A percentile compares a stretch with the other conserved stretches of the same genome.
These are phyloP conservation scores for Metschnikowia cerradonensis DNA, from an alignment of 805 yeast genomes.

Conservation along the genomic window DNA sequence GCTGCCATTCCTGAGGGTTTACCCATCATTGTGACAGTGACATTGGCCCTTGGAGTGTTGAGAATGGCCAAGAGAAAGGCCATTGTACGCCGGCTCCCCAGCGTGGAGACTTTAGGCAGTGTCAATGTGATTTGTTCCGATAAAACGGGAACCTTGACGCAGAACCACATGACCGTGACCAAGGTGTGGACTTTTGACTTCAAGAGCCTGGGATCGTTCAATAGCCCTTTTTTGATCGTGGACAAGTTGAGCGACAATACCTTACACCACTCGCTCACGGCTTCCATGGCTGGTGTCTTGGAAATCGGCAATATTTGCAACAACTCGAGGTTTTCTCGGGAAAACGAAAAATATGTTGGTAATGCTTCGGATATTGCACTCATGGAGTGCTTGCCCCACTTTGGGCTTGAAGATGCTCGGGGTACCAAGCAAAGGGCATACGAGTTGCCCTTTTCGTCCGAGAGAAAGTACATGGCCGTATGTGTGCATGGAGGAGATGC, in stretches of 20 bases:
- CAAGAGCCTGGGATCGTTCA: conserved; percentile 34
- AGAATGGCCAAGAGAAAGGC: conserved; percentile 96
- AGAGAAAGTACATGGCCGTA: conserved; percentile 89
- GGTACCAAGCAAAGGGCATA: conserved; percentile 51
- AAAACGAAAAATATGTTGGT: conserved; percentile 71
- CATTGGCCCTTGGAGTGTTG: conserved; percentile 91
- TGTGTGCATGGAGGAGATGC: conserved; percentile 57
- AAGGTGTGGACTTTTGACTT: conserved; percentile 74
- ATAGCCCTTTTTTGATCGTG: conserved; percentile 41
- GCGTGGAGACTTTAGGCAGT: conserved; percentile 92
- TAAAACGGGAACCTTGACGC: conserved; percentile 87
- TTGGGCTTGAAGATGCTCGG: conserved; percentile 71
- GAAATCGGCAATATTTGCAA: conserved; percentile 73
- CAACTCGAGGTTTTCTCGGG: conserved; percentile 65
- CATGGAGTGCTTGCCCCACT: conserved; percentile 65
- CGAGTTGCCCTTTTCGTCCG: conserved; percentile 83
- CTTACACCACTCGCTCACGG: conserved; percentile 44
- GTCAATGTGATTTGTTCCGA: conserved; percentile 92
- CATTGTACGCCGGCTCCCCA: conserved; percentile 88
- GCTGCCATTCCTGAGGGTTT: conserved; percentile 99
- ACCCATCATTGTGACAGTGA: conserved; percentile 96
- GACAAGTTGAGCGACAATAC: conserved; percentile 43
- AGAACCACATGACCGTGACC: conserved; percentile 86
- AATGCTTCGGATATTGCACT: conserved; percentile 95
- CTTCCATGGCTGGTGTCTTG: conserved; percentile 52